Evolutionary conservation across 805 yeast species (phyloP).

Genomic region (Scheffersomyces lignosus): DNA sequence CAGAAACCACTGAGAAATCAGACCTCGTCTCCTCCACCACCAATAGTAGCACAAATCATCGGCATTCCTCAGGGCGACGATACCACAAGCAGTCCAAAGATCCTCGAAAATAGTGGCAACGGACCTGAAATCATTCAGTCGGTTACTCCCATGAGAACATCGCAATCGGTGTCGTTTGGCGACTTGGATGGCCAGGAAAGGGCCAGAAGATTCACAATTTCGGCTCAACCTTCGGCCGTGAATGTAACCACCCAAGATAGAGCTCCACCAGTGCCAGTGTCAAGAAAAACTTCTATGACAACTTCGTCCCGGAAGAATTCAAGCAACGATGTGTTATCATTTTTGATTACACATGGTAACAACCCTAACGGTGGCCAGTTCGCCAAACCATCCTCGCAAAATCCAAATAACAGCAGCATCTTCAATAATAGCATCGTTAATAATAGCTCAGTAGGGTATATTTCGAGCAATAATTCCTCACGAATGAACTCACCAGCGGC

Average conservation of each 20-base stretch:
- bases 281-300: constrained; percentile 12
- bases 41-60: too few relatives aligned
- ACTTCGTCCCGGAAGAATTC: constrained; percentile 5
- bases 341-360: constrained; percentile 3
- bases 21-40: too few relatives aligned
- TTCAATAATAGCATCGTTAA: too few relatives aligned
- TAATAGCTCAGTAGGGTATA: too few relatives aligned
- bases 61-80: too few relatives aligned
- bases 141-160: constrained; percentile 4
- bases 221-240: constrained; percentile 42
- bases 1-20: too few relatives aligned
- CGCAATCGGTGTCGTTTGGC: constrained; percentile 33
- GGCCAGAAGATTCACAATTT: constrained; percentile 41
- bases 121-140: too few relatives aligned
- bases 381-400: too few relatives aligned
- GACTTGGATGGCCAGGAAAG: constrained; percentile 36
- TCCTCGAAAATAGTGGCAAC: too few relatives aligned
- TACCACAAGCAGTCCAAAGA: too few relatives aligned
- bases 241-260: constrained; percentile 18
- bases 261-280: constrained; percentile 6
- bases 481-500: constrained; percentile 19
- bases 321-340: constrained; percentile 9
- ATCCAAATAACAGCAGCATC: too few relatives aligned
- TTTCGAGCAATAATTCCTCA: constrained; percentile 12
- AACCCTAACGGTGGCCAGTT: too few relatives aligned